These are phyloP conservation scores for Rutstroemia sp. DNA, from an alignment of 2,329 filamentous ascomycete species.

Conservation along the genomic window DNA sequence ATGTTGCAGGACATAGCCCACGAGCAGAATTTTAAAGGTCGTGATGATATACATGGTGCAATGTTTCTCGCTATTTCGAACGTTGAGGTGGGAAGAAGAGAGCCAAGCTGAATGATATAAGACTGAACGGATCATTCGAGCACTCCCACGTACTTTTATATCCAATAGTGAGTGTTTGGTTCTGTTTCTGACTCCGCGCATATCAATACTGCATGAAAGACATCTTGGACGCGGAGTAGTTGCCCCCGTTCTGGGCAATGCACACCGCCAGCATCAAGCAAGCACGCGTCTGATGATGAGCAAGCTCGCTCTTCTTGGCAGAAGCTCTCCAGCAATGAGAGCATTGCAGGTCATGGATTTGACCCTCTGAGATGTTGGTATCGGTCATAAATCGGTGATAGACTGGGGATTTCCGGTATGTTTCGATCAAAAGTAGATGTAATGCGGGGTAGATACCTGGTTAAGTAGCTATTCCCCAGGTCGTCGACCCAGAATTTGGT, in stretches of 20 bases:
- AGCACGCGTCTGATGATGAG: background rate
- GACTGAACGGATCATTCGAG: background rate
- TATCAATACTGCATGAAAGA: no score
- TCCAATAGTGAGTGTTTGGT: no score
- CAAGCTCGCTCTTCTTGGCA: slow-evolving; percentile 1
- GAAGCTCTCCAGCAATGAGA: background rate
- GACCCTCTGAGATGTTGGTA: background rate
- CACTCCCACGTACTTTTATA: background rate
- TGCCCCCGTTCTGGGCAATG: background rate
- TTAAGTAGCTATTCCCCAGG: background rate
- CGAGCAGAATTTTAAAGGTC: slow-evolving; percentile 3
- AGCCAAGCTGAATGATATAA: no score
- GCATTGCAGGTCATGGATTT: background rate
- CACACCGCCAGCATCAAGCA: background rate
- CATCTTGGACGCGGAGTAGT: no score
- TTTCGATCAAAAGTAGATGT: background rate
- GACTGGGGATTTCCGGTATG: background rate
- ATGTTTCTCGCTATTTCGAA: background rate
- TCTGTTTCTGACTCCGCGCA: no score
- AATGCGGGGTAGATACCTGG: background rate
- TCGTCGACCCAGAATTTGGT: background rate
- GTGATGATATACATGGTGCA: background rate
- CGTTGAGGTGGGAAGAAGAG: background rate
- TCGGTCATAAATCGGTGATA: slow-evolving; percentile 5
- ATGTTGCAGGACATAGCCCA: slow-evolving; percentile 4